A percentile compares a stretch with the other conserved stretches of the same genome.
These are phyloP conservation scores for Metschnikowia cerradonensis DNA, from an alignment of 805 yeast species.

Conservation along the genomic window DNA sequence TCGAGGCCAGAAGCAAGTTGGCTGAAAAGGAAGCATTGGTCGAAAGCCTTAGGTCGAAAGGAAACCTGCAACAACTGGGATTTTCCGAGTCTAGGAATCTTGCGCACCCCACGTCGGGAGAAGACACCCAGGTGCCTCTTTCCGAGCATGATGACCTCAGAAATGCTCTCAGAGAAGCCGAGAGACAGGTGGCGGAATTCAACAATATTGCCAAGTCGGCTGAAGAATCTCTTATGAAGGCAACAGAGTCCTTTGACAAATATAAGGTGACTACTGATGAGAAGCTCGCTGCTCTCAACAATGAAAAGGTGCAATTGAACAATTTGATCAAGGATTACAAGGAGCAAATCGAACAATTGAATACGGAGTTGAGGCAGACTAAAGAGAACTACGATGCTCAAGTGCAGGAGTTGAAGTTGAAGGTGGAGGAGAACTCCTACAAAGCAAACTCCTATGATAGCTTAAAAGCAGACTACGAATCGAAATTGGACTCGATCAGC, in stretches of 20 bases:
- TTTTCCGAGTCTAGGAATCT: not conserved
- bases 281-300: conserved; percentile 17
- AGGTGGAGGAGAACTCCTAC: conserved; percentile 22
- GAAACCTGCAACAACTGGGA: not conserved
- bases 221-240: conserved; percentile 56
- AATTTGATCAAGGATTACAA: conserved; percentile 17
- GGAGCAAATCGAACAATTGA: conserved; percentile 5
- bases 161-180: conserved; percentile 53
- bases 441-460: conserved; percentile 35
- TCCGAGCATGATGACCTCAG: conserved; percentile 44
- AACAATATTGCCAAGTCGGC: conserved; percentile 60
- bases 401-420: conserved; percentile 18
- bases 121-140: not conserved
- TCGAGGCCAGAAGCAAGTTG: conserved; percentile 39
- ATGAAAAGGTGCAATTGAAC: conserved; percentile 24
- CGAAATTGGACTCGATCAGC: conserved; percentile 24
- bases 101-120: not conserved
- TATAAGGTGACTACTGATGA: conserved; percentile 25
- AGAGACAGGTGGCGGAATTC: conserved; percentile 56
- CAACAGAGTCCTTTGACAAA: conserved; percentile 52
- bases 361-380: conserved; percentile 2
- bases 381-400: conserved; percentile 6
- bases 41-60: conserved; percentile 30
- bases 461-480: conserved; percentile 30
- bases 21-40: conserved; percentile 36